A percentile compares a stretch with the other conserved stretches of the same genome.
phyloP scores from a whole-genome alignment of 2,329 filamentous ascomycete genomes.

The Aspergillus pseudoviridinutans region DNA sequence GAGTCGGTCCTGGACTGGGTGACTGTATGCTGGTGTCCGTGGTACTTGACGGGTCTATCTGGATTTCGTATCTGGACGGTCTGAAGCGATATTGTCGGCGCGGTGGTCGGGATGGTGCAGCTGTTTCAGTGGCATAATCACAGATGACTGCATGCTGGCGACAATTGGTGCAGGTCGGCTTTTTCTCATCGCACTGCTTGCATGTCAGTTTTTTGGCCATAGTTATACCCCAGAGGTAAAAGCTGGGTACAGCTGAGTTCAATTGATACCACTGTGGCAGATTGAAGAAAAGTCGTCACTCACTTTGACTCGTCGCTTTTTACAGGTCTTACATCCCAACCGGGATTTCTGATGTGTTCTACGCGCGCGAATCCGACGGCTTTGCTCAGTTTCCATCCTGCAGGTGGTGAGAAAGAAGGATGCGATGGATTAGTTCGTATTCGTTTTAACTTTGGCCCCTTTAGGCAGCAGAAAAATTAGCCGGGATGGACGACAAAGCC shows the following conservation, averaged over 20 bases:
- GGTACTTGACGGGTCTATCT: background rate
- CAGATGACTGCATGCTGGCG: conserved; percentile 25
- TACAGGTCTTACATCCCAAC: conserved; percentile 31
- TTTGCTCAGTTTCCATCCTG: background rate
- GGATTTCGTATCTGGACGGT: conserved; percentile 16
- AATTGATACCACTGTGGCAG: no score
- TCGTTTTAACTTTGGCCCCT: background rate
- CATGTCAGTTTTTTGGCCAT: background rate
- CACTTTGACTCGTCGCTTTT: conserved; percentile 34
- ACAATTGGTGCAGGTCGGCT: conserved; percentile 29
- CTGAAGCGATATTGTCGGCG: conserved; percentile 15
- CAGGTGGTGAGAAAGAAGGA: background rate
- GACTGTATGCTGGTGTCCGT: background rate
- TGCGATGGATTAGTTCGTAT: background rate
- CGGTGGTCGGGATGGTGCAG: conserved; percentile 6
- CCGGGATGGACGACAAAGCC: no score
- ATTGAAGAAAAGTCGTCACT: conserved; percentile 6
- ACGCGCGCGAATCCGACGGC: conserved; percentile 15
- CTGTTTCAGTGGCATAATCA: conserved; percentile 14
- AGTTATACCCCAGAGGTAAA: background rate
- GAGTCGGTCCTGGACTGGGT: background rate
- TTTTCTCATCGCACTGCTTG: conserved; percentile 32
- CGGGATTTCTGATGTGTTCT: conserved; percentile 33
- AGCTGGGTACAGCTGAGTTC: background rate
- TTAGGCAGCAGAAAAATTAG: background rate